phyloP scores from a whole-genome alignment of 78 protist genomes.

The Kipferlia bialata region DNA sequence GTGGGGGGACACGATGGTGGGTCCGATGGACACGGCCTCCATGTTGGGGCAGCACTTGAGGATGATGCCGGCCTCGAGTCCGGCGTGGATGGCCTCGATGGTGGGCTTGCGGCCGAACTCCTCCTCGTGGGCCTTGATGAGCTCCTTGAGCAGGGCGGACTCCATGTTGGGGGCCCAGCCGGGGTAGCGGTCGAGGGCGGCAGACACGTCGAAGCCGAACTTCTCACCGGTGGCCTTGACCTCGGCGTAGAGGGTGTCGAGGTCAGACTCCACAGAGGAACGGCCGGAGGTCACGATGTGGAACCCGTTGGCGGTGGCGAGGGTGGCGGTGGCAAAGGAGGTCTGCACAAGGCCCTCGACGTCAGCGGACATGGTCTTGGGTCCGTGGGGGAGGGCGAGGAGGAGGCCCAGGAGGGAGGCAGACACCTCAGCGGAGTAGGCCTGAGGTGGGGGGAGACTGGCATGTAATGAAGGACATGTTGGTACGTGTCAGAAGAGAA shows the following conservation, averaged over 20 bases:
- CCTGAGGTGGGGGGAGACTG: too few relatives aligned
- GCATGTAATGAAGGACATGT: too few relatives aligned
- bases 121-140: background rate
- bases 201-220: background rate
- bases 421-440: conserved; percentile 13
- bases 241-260: background rate
- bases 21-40: conserved; percentile 8
- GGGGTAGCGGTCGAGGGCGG: background rate
- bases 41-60: background rate
- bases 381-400: conserved; percentile 20
- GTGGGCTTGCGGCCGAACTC: background rate
- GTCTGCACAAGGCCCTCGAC: conserved; percentile 30
- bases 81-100: conserved; percentile 10
- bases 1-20: conserved; percentile 1
- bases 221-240: background rate
- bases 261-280: background rate
- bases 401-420: background rate
- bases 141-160: background rate
- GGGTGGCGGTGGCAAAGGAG: background rate
- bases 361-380: conserved; percentile 2
- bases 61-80: background rate
- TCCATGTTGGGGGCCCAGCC: conserved; percentile 9
- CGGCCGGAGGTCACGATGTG: background rate
- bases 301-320: background rate
- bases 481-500: too few relatives aligned